These are phyloP conservation scores for Rhizophagus prolifer DNA, from an alignment of 192 early-diverging fungal species.

Conservation along the genomic window DNA sequence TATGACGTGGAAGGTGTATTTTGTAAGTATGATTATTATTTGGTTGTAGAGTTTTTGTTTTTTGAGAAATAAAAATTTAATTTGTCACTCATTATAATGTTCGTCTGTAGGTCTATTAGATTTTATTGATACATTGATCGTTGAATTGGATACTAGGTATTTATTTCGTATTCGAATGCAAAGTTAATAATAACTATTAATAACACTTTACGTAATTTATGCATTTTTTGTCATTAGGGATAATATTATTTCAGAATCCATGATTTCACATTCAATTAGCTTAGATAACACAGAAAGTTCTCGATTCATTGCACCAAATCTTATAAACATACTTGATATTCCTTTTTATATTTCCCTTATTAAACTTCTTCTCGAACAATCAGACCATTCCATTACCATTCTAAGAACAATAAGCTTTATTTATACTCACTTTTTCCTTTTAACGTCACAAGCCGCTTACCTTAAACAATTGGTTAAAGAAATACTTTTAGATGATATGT, in stretches of 20 bases:
- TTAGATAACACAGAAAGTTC: conserved; percentile 27
- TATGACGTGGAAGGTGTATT: conserved; percentile 54
- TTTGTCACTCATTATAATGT: no score
- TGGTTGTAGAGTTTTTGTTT: background rate
- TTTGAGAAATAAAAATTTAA: background rate
- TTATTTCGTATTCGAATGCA: background rate
- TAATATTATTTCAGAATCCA: conserved; percentile 25
- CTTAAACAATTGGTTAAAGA: conserved; percentile 41
- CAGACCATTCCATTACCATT: conserved; percentile 50
- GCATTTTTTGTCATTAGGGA: conserved; percentile 27
- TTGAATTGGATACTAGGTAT: conserved; percentile 45
- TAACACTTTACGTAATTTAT: background rate
- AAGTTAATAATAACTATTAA: background rate
- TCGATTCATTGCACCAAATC: conserved; percentile 17
- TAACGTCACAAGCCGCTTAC: conserved; percentile 39
- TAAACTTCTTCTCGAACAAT: conserved; percentile 38
- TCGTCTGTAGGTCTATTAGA: conserved; percentile 38
- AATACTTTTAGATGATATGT: conserved; percentile 40
- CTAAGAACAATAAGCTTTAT: conserved; percentile 50
- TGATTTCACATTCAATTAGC: conserved; percentile 29
- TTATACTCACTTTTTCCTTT: conserved; percentile 49
- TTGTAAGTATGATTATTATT: conserved; percentile 33
- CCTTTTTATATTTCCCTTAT: conserved; percentile 44
- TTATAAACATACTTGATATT: conserved; percentile 37
- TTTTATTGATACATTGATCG: conserved; percentile 47